phyloP scores from a whole-genome alignment of 139 green algal genomes.

The Tetradesmus obliquus region DNA sequence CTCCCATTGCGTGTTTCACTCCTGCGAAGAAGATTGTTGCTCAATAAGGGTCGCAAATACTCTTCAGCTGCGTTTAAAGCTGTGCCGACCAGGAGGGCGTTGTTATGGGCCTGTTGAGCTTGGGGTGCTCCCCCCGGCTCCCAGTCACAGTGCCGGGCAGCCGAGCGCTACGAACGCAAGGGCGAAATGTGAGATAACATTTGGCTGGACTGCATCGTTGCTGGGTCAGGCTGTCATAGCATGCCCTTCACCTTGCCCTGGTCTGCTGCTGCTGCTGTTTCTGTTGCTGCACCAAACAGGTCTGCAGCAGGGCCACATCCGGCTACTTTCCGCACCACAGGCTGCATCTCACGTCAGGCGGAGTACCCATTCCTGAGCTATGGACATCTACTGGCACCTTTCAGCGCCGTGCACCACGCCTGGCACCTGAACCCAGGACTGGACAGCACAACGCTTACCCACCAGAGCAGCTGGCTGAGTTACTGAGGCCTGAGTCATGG shows the following conservation, averaged over 20 bases:
- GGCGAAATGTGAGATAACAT: background rate
- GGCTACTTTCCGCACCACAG: constrained; percentile 17
- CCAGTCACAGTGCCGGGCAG: background rate
- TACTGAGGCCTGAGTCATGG: background rate
- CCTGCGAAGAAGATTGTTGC: background rate
- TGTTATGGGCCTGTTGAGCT: background rate
- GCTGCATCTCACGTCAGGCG: constrained; percentile 2
- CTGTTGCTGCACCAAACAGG: background rate
- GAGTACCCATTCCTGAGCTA: background rate
- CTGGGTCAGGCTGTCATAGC: background rate
- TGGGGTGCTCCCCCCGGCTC: background rate
- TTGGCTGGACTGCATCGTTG: background rate
- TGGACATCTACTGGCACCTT: background rate
- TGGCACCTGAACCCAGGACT: background rate
- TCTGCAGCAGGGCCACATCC: background rate
- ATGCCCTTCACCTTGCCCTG: background rate
- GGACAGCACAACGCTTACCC: background rate
- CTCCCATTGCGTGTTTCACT: background rate
- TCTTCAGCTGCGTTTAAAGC: background rate
- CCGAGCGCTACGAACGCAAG: background rate
- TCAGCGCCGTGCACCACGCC: background rate
- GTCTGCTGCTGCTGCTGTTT: background rate
- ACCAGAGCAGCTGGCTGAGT: background rate
- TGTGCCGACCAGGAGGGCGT: background rate
- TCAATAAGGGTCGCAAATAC: background rate